phyloP scores from a whole-genome alignment of 1,139 yeast species.

The Taphrina confusa region DNA sequence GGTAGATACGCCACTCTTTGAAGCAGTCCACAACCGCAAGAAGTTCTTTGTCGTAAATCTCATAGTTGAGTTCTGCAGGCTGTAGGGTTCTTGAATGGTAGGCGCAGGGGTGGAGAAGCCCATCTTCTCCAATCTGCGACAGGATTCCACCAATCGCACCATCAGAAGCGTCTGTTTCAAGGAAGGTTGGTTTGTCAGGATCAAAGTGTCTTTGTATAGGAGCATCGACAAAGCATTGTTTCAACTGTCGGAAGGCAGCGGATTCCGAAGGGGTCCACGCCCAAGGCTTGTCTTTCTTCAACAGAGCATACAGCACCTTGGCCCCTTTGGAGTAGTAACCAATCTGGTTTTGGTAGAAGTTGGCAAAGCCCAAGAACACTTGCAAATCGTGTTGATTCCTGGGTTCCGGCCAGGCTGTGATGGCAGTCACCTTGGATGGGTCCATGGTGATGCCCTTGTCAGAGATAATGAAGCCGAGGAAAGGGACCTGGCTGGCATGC shows the following conservation, averaged over 20 bases:
- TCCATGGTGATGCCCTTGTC: not conserved
- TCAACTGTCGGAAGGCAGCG: not conserved
- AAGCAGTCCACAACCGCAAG: not conserved
- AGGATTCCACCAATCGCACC: slow-evolving; percentile 25
- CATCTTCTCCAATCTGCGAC: slow-evolving; percentile 1
- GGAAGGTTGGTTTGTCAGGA: not conserved
- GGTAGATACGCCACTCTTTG: slow-evolving; percentile 1
- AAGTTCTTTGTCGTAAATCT: slow-evolving; percentile 9
- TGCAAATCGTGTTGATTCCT: not conserved
- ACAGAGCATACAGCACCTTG: not conserved
- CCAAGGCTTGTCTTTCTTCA: not conserved
- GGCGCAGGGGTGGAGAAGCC: slow-evolving; percentile 3
- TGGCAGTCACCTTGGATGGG: not conserved
- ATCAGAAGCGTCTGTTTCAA: slow-evolving; percentile 31
- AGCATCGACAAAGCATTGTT: not conserved
- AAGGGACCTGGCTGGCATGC: not conserved
- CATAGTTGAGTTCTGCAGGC: slow-evolving; percentile 22
- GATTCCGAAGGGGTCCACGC: not conserved
- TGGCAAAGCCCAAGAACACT: not conserved
- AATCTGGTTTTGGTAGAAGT: not conserved
- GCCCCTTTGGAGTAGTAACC: not conserved
- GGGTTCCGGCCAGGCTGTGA: slow-evolving; percentile 1
- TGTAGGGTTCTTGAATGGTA: not conserved
- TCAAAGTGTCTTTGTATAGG: slow-evolving; percentile 22
- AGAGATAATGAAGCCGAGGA: not conserved